Conservation (phyloP, 2,329 filamentous ascomycete species). For the Epichloe typhina region DNA sequence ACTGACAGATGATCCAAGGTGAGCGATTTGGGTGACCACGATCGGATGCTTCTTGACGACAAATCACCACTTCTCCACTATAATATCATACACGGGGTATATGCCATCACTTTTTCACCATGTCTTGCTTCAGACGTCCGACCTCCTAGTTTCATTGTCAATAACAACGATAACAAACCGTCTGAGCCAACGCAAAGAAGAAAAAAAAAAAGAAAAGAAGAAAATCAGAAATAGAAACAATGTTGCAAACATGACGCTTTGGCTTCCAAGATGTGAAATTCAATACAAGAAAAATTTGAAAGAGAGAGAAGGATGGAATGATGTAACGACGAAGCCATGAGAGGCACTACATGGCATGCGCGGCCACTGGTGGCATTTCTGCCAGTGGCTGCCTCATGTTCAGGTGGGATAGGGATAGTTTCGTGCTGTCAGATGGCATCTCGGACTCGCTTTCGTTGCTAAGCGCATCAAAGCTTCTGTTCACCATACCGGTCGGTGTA, state of each 20-base stretch:
- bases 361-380: conserved; percentile 10
- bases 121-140: neutral
- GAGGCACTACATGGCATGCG: conserved; percentile 12
- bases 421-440: conserved; percentile 44
- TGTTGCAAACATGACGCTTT: neutral
- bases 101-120: neutral
- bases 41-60: too few relatives aligned
- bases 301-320: neutral
- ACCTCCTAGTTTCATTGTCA: neutral
- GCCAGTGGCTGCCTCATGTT: conserved; percentile 27
- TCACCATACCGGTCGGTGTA: conserved; percentile 35
- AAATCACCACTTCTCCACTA: neutral
- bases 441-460: conserved; percentile 26
- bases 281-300: neutral
- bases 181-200: neutral
- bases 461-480: conserved; percentile 26
- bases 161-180: neutral
- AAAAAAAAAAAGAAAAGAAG: neutral
- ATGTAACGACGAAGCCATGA: too few relatives aligned
- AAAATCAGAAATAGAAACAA: neutral
- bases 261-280: neutral
- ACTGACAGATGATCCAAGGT: too few relatives aligned
- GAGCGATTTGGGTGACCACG: too few relatives aligned
- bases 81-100: conserved; percentile 1
- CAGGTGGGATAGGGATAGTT: conserved; percentile 50